Base-by-base conservation (phyloP, 257 asterid species). In the Nicotiana sylvestris region DNA sequence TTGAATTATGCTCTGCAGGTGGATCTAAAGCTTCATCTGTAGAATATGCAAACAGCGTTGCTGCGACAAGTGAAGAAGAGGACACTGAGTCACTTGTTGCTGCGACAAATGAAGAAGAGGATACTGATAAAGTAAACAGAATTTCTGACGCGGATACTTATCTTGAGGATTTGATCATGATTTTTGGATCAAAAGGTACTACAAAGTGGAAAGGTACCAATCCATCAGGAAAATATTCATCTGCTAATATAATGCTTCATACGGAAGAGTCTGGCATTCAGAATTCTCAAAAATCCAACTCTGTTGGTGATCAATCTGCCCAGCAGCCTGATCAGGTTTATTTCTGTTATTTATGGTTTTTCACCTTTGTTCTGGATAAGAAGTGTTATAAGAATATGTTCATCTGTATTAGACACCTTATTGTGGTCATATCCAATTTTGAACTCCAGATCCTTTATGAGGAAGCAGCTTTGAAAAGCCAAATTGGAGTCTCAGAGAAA, bases 251-350 rank as follows among this genome's bases (percentile, higher is more conserved):
- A 4, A 30, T 77, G 11, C 88, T 83, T 84, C 87, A 85, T 18
- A 30, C 84, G 79, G 85, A 87, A 84, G 94, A 89, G 46, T 82
- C 83, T 77, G 89, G 88, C 64, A 85, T 87, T 1, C 85, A 89
- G 77, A 89, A 88, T 82, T 81, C 86, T 81, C 90, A 82, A 51
- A 46, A 87, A 82, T 87, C 94, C 46, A 89, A 88, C 51, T 30
- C 62, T 25, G 87, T 82, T 17, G 87, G 29, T 39, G 72, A 82
- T 70, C 66, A 78, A 61, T 70, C 62, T 79, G 51, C 53, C 25
- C 81, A 83, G 65, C 88, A 61, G 56, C 78, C 77, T 15, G 85
- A 86, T 84, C 91, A 91, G 97, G 97, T 94, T 77, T 68, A 80
- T 77, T 49, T 74, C 21, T 55, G 4, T 51, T 15, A 74, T 74